phyloP scores from a whole-genome alignment of 2,329 filamentous ascomycete genomes.

The Xylariaceae sp. region DNA sequence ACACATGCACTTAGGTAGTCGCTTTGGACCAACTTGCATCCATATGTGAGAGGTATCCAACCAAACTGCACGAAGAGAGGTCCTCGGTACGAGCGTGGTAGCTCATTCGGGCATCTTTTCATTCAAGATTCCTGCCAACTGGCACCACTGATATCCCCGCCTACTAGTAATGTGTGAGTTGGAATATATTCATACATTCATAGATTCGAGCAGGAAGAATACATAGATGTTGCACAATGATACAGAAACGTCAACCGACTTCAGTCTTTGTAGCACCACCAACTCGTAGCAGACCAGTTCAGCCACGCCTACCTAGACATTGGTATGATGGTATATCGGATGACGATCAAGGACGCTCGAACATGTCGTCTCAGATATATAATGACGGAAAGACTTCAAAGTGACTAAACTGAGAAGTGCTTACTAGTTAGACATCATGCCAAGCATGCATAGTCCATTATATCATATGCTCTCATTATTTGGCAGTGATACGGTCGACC shows the following conservation, averaged over 20 bases:
- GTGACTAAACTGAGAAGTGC: background rate
- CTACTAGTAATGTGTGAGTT: background rate
- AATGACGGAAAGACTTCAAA: background rate
- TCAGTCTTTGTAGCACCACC: background rate
- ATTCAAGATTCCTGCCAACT: background rate
- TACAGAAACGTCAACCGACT: background rate
- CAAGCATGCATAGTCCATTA: background rate
- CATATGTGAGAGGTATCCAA: too few relatives aligned
- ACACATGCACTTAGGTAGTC: too few relatives aligned
- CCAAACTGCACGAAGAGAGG: too few relatives aligned
- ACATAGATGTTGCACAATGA: background rate
- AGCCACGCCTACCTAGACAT: background rate
- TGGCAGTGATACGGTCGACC: background rate
- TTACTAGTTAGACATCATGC: background rate
- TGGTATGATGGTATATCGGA: background rate
- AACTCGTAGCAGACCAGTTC: background rate
- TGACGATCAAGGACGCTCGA: background rate
- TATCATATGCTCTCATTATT: background rate
- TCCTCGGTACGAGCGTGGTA: background rate
- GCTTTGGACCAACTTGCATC: too few relatives aligned
- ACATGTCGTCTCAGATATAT: background rate
- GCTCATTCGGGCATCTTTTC: background rate
- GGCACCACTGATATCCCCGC: background rate
- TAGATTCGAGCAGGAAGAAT: background rate
- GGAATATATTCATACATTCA: background rate